phyloP scores from a whole-genome alignment of 2,329 filamentous ascomycete species.

The Cercospora sp. region DNA sequence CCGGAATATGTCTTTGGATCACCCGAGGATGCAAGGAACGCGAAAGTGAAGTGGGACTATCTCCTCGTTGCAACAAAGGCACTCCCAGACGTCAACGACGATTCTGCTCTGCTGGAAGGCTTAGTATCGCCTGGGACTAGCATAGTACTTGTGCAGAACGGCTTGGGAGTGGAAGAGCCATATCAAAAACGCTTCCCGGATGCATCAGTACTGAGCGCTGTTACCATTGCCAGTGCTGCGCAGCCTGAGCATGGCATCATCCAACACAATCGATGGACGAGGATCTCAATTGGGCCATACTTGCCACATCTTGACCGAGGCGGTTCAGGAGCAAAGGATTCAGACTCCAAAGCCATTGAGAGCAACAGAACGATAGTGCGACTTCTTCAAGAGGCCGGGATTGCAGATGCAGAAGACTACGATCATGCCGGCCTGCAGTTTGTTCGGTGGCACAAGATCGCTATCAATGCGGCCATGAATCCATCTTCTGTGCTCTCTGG shows the following conservation, averaged over 20 bases:
- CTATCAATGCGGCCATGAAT: conserved; percentile 75
- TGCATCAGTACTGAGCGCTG: conserved; percentile 64
- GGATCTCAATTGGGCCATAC: conserved; percentile 69
- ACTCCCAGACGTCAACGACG: conserved; percentile 64
- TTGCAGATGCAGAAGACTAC: conserved; percentile 65
- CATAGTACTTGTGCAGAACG: conserved; percentile 70
- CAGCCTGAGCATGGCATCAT: conserved; percentile 64
- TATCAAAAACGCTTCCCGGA: conserved; percentile 63
- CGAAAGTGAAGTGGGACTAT: conserved; percentile 59
- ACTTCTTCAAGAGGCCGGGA: conserved; percentile 61
- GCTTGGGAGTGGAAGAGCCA: conserved; percentile 67
- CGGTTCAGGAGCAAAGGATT: conserved; percentile 29
- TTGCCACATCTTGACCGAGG: conserved; percentile 51
- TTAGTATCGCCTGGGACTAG: conserved; percentile 57
- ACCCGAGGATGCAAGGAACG: conserved; percentile 55
- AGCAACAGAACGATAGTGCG: conserved; percentile 53
- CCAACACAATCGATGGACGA: conserved; percentile 71
- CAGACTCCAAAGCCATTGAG: conserved; percentile 30
- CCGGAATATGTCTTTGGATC: conserved; percentile 64
- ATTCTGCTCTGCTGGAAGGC: conserved; percentile 61
- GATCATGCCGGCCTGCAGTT: conserved; percentile 67
- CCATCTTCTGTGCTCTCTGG: conserved; percentile 68
- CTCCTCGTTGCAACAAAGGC: conserved; percentile 71
- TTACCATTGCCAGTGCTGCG: conserved; percentile 68
- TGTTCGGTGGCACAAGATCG: conserved; percentile 74